Conservation (phyloP, 176 grass and related monocot species). For the Carex scoparia region DNA sequence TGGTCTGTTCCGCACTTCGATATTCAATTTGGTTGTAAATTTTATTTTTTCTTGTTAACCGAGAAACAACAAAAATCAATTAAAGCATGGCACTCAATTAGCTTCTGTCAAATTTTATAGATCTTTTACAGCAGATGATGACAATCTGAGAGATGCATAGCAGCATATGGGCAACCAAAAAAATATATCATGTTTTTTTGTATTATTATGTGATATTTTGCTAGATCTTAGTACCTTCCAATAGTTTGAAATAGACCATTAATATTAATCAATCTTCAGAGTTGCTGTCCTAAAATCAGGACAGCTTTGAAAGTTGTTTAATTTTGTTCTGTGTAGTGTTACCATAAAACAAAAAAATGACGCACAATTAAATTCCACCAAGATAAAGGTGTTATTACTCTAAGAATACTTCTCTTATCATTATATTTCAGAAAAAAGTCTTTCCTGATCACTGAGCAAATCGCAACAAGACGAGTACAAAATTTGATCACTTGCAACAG, state of each 20-base stretch:
- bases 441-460: background rate
- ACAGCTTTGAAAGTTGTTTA: background rate
- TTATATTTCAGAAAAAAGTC: background rate
- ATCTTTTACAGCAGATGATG: background rate
- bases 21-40: background rate
- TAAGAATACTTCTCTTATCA: conserved; percentile 6
- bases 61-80: background rate
- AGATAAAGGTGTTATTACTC: background rate
- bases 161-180: background rate
- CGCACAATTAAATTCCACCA: background rate
- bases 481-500: background rate
- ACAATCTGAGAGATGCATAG: background rate
- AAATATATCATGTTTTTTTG: background rate
- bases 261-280: background rate
- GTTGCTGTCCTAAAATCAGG: background rate
- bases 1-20: background rate
- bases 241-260: background rate
- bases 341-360: background rate
- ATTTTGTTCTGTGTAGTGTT: background rate
- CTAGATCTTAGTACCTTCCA: background rate
- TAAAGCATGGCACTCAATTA: background rate
- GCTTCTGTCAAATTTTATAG: background rate
- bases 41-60: background rate
- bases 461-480: background rate
- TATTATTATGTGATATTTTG: background rate